Conservation (phyloP, 208 protist genomes). For the Blastocrithidia nonstop region DNA sequence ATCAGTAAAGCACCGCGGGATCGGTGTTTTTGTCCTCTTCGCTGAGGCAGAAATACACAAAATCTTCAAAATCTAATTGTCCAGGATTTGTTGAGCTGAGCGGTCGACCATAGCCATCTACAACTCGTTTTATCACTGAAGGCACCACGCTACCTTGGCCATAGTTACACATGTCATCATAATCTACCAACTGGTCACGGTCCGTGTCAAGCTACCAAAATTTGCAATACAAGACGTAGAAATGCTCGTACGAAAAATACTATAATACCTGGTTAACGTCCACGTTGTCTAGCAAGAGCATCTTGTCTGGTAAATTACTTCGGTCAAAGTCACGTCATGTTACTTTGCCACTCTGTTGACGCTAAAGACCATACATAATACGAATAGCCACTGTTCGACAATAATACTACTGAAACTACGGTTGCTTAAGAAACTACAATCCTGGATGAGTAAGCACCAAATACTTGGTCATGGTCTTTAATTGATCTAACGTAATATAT, state of each 20-base stretch:
- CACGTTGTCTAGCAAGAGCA: slow-evolving; percentile 63
- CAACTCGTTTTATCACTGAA: slow-evolving; percentile 61
- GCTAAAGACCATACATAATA: slow-evolving; percentile 90
- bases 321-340: slow-evolving; percentile 74
- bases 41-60: slow-evolving; percentile 92
- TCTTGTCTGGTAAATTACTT: slow-evolving; percentile 68
- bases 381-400: slow-evolving; percentile 89
- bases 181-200: slow-evolving; percentile 83
- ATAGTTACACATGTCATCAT: slow-evolving; percentile 83
- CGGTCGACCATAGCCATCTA: slow-evolving; percentile 45
- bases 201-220: slow-evolving; percentile 97
- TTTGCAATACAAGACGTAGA: slow-evolving; percentile 98
- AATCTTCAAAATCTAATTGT: slow-evolving; percentile 88
- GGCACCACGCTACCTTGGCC: slow-evolving; percentile 49
- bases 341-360: slow-evolving; percentile 53
- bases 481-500: slow-evolving; percentile 47
- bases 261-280: slow-evolving; percentile 80
- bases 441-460: slow-evolving; percentile 82
- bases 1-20: slow-evolving; percentile 91
- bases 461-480: slow-evolving; percentile 45
- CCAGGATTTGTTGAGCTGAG: slow-evolving; percentile 31
- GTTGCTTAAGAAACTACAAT: slow-evolving; percentile 89
- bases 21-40: slow-evolving; percentile 93
- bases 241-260: slow-evolving; percentile 98
- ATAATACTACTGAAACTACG: slow-evolving; percentile 93